Conservation (phyloP, 2,329 filamentous ascomycete genomes). For the Chaetomiaceae sp. region DNA sequence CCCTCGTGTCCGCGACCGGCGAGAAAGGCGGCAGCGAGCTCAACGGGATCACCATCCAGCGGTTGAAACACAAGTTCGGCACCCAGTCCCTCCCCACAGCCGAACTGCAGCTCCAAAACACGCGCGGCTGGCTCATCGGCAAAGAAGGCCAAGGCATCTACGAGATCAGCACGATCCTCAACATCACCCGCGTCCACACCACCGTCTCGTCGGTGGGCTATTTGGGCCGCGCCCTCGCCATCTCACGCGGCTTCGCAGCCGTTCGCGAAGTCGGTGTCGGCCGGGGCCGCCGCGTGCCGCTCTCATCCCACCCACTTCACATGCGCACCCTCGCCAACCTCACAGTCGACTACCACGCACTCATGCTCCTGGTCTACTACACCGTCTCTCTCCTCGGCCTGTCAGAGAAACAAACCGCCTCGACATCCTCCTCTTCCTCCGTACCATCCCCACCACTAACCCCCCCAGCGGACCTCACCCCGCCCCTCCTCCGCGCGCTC, state of each 20-base stretch:
- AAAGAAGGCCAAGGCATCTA: slow-evolving; percentile 60
- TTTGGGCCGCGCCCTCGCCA: slow-evolving; percentile 51
- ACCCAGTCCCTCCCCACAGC: slow-evolving; percentile 67
- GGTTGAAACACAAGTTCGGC: slow-evolving; percentile 69
- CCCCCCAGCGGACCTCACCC: slow-evolving; percentile 31
- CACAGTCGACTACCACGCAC: slow-evolving; percentile 50
- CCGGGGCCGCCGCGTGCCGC: slow-evolving; percentile 39
- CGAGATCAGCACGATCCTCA: slow-evolving; percentile 64
- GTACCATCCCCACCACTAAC: slow-evolving; percentile 26
- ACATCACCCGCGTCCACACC: slow-evolving; percentile 59
- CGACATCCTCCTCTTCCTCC: slow-evolving; percentile 20
- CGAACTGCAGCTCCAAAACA: slow-evolving; percentile 61
- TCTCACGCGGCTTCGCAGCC: slow-evolving; percentile 53
- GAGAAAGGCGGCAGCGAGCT: slow-evolving; percentile 40
- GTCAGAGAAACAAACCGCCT: slow-evolving; percentile 41
- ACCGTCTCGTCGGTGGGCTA: slow-evolving; percentile 48
- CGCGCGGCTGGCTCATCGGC: slow-evolving; percentile 63
- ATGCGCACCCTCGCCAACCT: slow-evolving; percentile 54
- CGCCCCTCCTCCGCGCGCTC: slow-evolving; percentile 50
- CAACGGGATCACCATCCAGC: slow-evolving; percentile 64
- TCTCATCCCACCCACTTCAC: slow-evolving; percentile 52
- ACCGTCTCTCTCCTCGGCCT: slow-evolving; percentile 50
- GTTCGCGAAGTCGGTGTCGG: slow-evolving; percentile 50
- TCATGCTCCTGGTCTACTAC: slow-evolving; percentile 53
- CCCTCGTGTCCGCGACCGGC: slow-evolving; percentile 23